Evolutionary conservation across 805 yeast genomes (phyloP).

Genomic region (Kregervanrija delftensis): DNA sequence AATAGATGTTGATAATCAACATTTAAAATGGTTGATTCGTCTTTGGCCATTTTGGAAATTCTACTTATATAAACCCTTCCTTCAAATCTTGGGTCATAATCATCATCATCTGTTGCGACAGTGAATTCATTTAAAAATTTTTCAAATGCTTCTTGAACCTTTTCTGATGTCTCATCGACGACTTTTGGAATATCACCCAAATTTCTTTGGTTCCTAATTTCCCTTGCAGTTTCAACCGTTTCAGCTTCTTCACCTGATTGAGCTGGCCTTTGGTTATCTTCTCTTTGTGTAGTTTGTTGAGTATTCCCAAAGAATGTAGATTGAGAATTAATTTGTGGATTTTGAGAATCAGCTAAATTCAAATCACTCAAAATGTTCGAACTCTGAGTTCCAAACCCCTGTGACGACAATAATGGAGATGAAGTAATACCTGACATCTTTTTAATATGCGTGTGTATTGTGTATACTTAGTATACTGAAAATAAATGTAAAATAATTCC

Average conservation of each 20-base stretch:
- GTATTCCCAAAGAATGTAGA: conserved; percentile 10
- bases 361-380: conserved; percentile 23
- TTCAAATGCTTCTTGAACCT: conserved; percentile 87
- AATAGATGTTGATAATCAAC: conserved; percentile 78
- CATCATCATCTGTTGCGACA: conserved; percentile 30
- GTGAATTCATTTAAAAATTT: conserved; percentile 63
- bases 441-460: too few relatives aligned
- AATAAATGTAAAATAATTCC: too few relatives aligned
- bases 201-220: conserved; percentile 43
- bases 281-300: conserved; percentile 5
- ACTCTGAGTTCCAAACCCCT: conserved; percentile 19
- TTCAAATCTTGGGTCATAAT: conserved; percentile 33
- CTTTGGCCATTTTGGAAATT: conserved; percentile 70
- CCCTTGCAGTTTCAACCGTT: conserved; percentile 19
- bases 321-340: conserved; percentile 10
- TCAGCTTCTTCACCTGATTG: conserved; percentile 10
- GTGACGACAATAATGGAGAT: conserved; percentile 25
- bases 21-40: conserved; percentile 71
- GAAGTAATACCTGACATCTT: conserved; percentile 21
- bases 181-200: conserved; percentile 76
- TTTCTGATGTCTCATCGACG: conserved; percentile 86
- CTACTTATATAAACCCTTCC: conserved; percentile 71
- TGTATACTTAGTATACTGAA: too few relatives aligned
- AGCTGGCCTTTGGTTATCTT: too few relatives aligned
- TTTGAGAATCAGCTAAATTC: conserved; percentile 9